Percentiles rank a stretch among this genome's conserved stretches.
phyloP scores from a whole-genome alignment of 805 yeast species.

The Yamadazyma laniorum region DNA sequence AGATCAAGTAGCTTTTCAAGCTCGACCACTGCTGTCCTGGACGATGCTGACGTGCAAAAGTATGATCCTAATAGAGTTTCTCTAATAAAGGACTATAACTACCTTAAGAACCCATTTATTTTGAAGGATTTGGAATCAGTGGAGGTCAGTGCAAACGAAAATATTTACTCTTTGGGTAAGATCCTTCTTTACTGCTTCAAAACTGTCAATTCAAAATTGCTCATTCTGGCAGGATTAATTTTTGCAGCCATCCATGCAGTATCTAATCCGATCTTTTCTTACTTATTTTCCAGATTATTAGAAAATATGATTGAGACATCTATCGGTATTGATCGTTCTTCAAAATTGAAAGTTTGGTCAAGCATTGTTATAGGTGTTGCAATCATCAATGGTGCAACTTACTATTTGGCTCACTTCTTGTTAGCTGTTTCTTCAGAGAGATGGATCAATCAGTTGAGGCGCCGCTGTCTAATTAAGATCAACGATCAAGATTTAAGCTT shows the following conservation, averaged over 20 bases:
- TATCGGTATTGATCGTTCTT: conserved; percentile 27
- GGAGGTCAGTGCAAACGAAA: conserved; percentile 7
- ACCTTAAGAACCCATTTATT: conserved; percentile 21
- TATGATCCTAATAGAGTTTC: background rate
- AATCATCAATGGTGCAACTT: conserved; percentile 54
- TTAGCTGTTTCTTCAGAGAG: conserved; percentile 62
- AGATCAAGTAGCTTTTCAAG: background rate
- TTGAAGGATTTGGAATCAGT: conserved; percentile 21
- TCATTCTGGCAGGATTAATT: conserved; percentile 49
- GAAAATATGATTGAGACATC: conserved; percentile 55
- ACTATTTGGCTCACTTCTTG: conserved; percentile 49
- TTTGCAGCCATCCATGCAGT: conserved; percentile 58
- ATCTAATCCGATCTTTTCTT: conserved; percentile 76
- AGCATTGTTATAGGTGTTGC: conserved; percentile 62
- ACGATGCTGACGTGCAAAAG: background rate
- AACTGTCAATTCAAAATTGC: conserved; percentile 14
- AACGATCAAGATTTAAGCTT: conserved; percentile 53
- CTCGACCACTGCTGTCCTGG: background rate
- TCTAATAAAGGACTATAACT: conserved; percentile 13
- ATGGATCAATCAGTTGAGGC: conserved; percentile 61
- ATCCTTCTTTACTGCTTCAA: conserved; percentile 26
- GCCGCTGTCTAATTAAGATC: conserved; percentile 46
- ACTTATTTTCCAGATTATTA: conserved; percentile 66
- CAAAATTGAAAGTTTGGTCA: conserved; percentile 60
- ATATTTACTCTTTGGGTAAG: conserved; percentile 20